A percentile compares a stretch with the other conserved stretches of the same genome.
Evolutionary conservation across 768 basidiomycete genomes (phyloP).

Genomic region (Tephrocybe rancida): DNA sequence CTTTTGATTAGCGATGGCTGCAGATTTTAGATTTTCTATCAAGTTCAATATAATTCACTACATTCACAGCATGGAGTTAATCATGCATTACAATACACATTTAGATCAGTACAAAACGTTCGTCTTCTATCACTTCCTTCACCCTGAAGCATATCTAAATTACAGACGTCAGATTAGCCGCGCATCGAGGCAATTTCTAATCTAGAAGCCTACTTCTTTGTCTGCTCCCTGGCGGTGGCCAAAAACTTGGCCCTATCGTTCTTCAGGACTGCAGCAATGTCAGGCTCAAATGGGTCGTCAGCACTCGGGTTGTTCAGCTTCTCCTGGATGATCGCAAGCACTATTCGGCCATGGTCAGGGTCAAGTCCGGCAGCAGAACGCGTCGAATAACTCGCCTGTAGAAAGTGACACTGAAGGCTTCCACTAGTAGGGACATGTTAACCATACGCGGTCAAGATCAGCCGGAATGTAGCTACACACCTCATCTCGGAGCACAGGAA

Average conservation of each 20-base stretch:
- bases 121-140: background rate
- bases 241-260: conserved; percentile 76
- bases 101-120: conserved; percentile 1
- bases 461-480: conserved; percentile 39
- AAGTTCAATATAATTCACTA: background rate
- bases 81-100: conserved; percentile 3
- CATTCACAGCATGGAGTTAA: background rate
- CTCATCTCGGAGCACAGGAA: conserved; percentile 83
- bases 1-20: background rate
- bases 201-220: conserved; percentile 69
- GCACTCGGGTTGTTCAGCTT: conserved; percentile 88
- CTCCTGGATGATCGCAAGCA: conserved; percentile 76
- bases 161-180: conserved; percentile 6
- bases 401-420: conserved; percentile 79
- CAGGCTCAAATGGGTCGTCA: conserved; percentile 88
- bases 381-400: conserved; percentile 48
- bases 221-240: conserved; percentile 79
- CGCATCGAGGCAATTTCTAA: background rate
- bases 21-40: too few species aligned
- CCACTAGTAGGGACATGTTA: conserved; percentile 54
- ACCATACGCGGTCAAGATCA: background rate
- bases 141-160: conserved; percentile 12
- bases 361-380: background rate
- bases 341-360: conserved; percentile 36
- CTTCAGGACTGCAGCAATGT: conserved; percentile 84